Percentiles rank a stretch among this genome's conserved stretches.
phyloP scores from a whole-genome alignment of 768 basidiomycete species.

The Amanita pallidorosea region DNA sequence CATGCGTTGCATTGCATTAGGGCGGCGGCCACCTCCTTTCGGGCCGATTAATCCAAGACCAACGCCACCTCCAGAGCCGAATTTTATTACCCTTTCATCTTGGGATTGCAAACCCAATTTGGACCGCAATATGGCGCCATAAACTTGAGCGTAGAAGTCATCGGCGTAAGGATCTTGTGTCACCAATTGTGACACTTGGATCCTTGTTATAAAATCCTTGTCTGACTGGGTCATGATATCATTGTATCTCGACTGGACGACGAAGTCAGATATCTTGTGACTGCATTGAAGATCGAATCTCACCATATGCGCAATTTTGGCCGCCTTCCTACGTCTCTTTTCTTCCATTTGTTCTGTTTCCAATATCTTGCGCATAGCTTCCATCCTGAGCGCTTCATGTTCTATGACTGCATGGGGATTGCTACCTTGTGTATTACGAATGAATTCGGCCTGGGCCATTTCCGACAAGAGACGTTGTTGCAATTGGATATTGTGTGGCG shows the following conservation, averaged over 20 bases:
- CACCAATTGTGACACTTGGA: slow-evolving; percentile 96
- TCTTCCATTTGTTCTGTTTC: slow-evolving; percentile 86
- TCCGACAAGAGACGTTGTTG: slow-evolving; percentile 73
- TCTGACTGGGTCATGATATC: slow-evolving; percentile 96
- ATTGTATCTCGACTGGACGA: slow-evolving; percentile 72
- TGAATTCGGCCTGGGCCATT: slow-evolving; percentile 59
- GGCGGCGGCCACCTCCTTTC: slow-evolving; percentile 57
- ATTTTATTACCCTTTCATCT: slow-evolving; percentile 77
- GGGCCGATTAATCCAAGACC: slow-evolving; percentile 65
- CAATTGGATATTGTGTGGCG: slow-evolving; percentile 56
- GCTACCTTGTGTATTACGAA: slow-evolving; percentile 52
- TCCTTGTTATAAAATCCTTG: slow-evolving; percentile 98
- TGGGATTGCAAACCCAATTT: slow-evolving; percentile 62
- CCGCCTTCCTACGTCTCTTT: slow-evolving; percentile 68
- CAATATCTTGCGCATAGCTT: slow-evolving; percentile 83
- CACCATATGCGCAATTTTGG: slow-evolving; percentile 87
- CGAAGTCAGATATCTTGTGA: slow-evolving; percentile 6
- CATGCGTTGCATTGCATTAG: slow-evolving; percentile 87
- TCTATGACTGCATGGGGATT: slow-evolving; percentile 33
- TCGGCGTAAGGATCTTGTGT: slow-evolving; percentile 96
- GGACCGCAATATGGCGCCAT: slow-evolving; percentile 74
- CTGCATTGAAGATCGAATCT: slow-evolving; percentile 9
- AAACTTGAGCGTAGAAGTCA: slow-evolving; percentile 98
- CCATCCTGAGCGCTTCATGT: slow-evolving; percentile 61
- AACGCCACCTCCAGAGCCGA: slow-evolving; percentile 74